Conservation (phyloP, 495 filamentous ascomycete genomes). For the Cryomyces minteri region DNA sequence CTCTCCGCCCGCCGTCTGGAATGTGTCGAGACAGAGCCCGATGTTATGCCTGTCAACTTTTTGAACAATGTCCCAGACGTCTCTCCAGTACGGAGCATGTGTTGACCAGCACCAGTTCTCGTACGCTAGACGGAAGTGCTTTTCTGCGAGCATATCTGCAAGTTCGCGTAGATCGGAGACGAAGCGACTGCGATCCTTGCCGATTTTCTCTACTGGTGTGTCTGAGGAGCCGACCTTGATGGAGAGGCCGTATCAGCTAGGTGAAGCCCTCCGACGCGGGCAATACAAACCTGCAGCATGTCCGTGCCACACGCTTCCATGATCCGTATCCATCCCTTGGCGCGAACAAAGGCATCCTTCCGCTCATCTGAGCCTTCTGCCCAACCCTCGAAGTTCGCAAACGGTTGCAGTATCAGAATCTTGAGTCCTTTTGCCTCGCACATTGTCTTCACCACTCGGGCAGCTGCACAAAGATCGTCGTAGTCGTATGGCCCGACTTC, state of each 20-base stretch:
- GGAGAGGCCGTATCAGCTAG: not conserved
- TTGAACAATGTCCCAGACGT: slow-evolving; percentile 47
- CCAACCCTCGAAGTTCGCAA: slow-evolving; percentile 72
- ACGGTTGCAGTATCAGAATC: slow-evolving; percentile 64
- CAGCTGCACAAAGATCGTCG: slow-evolving; percentile 30
- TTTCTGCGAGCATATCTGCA: slow-evolving; percentile 39
- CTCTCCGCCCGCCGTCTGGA: slow-evolving; percentile 60
- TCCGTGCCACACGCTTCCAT: slow-evolving; percentile 55
- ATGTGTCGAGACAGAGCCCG: slow-evolving; percentile 67
- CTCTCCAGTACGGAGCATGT: slow-evolving; percentile 46
- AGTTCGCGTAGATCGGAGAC: slow-evolving; percentile 44
- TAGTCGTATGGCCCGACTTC: slow-evolving; percentile 37
- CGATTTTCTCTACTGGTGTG: slow-evolving; percentile 28
- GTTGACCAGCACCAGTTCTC: slow-evolving; percentile 82
- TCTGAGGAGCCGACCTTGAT: slow-evolving; percentile 51
- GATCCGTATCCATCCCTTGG: slow-evolving; percentile 49
- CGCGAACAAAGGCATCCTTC: slow-evolving; percentile 45
- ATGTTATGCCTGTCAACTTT: slow-evolving; percentile 44
- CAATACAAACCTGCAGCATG: slow-evolving; percentile 42
- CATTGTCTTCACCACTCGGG: slow-evolving; percentile 29
- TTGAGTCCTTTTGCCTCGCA: slow-evolving; percentile 33
- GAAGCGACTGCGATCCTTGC: slow-evolving; percentile 27
- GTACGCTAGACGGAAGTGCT: slow-evolving; percentile 46
- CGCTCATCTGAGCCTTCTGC: slow-evolving; percentile 33
- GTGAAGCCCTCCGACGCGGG: not conserved